phyloP scores from a whole-genome alignment of 148 eudicot species.

The Chenopodium formosanum region DNA sequence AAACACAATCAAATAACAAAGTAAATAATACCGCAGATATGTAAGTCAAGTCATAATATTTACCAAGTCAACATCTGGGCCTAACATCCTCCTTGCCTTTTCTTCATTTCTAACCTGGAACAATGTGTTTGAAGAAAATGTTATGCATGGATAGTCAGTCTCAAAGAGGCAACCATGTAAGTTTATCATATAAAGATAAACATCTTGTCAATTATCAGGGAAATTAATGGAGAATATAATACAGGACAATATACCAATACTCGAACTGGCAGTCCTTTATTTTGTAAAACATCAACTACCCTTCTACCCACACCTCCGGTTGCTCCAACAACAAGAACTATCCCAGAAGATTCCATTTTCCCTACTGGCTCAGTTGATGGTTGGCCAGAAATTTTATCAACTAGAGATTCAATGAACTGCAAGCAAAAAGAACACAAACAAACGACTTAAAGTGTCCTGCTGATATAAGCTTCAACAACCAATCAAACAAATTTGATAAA shows the following conservation, averaged over 20 bases:
- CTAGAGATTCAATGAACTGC: conserved; percentile 72
- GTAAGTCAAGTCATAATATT: conserved; percentile 27
- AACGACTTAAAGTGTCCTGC: conserved; percentile 1
- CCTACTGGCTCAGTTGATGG: conserved; percentile 59
- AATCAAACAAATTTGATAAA: conserved; percentile 7
- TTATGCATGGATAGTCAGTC: neutral
- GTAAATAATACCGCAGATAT: neutral
- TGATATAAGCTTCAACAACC: conserved; percentile 8
- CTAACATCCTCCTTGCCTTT: conserved; percentile 85
- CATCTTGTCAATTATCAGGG: neutral
- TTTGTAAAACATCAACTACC: conserved; percentile 75
- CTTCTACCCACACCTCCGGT: conserved; percentile 99
- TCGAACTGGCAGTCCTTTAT: conserved; percentile 72
- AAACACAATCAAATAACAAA: neutral
- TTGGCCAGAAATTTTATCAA: conserved; percentile 62
- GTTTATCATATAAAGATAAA: neutral
- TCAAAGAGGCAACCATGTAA: neutral
- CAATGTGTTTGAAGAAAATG: conserved; percentile 3
- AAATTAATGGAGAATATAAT: neutral
- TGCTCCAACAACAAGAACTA: conserved; percentile 82
- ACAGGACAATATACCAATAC: conserved; percentile 52
- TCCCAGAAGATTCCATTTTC: conserved; percentile 74
- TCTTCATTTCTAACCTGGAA: conserved; percentile 94
- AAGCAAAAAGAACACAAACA: conserved; percentile 7
- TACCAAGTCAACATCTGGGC: conserved; percentile 87